phyloP scores from a whole-genome alignment of 805 yeast genomes.

The Candida coleopterorum region DNA sequence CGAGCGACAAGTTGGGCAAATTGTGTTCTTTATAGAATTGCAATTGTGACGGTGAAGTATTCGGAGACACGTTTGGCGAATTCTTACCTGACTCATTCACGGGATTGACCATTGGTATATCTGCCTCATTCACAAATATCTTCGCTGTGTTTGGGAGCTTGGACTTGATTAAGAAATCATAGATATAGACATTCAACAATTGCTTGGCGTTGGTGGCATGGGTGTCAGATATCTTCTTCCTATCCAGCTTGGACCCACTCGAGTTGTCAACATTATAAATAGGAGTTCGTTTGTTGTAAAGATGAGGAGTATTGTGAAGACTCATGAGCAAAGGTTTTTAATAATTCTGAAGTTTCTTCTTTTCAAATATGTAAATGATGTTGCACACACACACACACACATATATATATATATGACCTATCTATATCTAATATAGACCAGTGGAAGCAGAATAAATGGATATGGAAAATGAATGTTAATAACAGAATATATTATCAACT shows the following conservation, averaged over 20 bases:
- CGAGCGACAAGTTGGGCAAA: conserved; percentile 46
- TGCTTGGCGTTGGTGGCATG: conserved; percentile 47
- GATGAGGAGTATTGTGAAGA: too few relatives aligned
- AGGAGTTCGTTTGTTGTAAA: too few relatives aligned
- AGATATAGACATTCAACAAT: conserved; percentile 74
- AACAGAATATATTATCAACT: too few relatives aligned
- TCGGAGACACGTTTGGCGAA: conserved; percentile 19
- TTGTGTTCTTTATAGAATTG: conserved; percentile 36
- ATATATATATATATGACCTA: too few relatives aligned
- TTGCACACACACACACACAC: too few relatives aligned
- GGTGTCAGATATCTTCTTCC: conserved; percentile 32
- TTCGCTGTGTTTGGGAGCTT: conserved; percentile 68
- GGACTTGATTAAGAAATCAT: conserved; percentile 77
- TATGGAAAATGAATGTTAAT: too few relatives aligned
- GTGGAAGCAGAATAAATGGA: too few relatives aligned
- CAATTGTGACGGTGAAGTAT: conserved; percentile 17
- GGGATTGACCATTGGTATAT: conserved; percentile 43
- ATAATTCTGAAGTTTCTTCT: too few relatives aligned
- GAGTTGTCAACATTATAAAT: too few relatives aligned
- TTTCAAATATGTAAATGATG: too few relatives aligned
- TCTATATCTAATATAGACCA: too few relatives aligned
- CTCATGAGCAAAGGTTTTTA: too few relatives aligned
- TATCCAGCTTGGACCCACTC: neutral
- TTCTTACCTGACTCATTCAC: conserved; percentile 6
- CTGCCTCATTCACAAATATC: conserved; percentile 73